Conservation (phyloP, 106 monocot species). For the Acorus gramineus region DNA sequence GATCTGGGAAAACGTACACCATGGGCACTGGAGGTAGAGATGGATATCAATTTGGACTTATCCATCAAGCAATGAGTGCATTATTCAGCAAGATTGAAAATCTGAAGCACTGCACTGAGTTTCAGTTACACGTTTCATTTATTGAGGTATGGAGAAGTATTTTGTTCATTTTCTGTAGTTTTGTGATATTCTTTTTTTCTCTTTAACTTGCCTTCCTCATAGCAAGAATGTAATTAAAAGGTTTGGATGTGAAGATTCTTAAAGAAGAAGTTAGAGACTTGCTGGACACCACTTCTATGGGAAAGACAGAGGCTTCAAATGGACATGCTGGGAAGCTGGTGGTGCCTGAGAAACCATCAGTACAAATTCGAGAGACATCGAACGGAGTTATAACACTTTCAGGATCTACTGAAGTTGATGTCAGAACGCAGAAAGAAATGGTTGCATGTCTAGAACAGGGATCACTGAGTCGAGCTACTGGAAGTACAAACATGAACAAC, state of each 20-base stretch:
- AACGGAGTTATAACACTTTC: conserved; percentile 94
- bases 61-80: conserved; percentile 78
- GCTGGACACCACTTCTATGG: conserved; percentile 46
- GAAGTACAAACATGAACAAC: conserved; percentile 99
- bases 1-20: conserved; percentile 98
- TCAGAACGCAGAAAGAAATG: conserved; percentile 83
- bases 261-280: conserved; percentile 99
- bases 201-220: neutral
- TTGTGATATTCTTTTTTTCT: neutral
- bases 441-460: conserved; percentile 83
- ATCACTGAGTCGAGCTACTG: conserved; percentile 79
- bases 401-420: conserved; percentile 89
- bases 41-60: conserved; percentile 55
- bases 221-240: neutral
- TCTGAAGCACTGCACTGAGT: conserved; percentile 68
- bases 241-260: conserved; percentile 54
- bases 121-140: conserved; percentile 89
- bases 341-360: conserved; percentile 71
- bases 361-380: conserved; percentile 93
- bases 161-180: neutral
- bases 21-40: conserved; percentile 91
- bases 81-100: conserved; percentile 74
- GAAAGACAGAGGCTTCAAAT: conserved; percentile 54
- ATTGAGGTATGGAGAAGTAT: conserved; percentile 56
- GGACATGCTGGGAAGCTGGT: conserved; percentile 45